Base-by-base conservation (phyloP, 371 early-diverging fungal species). In the Apophysomyces elegans region DNA sequence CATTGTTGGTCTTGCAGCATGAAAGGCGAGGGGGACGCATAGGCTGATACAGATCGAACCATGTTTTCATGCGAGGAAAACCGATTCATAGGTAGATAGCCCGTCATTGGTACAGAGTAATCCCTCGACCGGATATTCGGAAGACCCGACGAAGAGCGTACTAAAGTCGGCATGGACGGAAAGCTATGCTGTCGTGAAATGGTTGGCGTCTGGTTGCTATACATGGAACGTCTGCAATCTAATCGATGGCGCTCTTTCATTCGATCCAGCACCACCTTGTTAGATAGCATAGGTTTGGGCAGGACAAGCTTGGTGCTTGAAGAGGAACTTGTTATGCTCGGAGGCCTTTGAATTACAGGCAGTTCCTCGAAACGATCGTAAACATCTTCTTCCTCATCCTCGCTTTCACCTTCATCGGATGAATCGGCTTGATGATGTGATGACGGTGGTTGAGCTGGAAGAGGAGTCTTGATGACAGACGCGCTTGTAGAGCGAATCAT, bases 171-270 rank as follows among this genome's bases (percentile, higher is more conserved):
- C 54, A 50, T 50, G 54, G n/a, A 18, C 0, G 54, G 54, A 50
- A 21, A 50, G 11, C 54, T 50, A 50, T 50, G 54, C 54, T 50
- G 54, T 21, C 54, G 16, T 50, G 54, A 50, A 21, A 50, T n/a
- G 1, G 54, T 50, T 50, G n/a, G 54, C 21, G 16, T 16, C 54
- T 50, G 54, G 21, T 21, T 50, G 5, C 35, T 50, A 21, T 50
- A 50, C 4, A 50, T 5, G 5, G 54, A 50, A 11, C 54, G 54
- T 50, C 54, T 50, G 21, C 54, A 50, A 21, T 50, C 54, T 26
- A n/a, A 50, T 11, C 54, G 54, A 21, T 50, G 54, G 21, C 54
- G 54, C 21, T 50, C 54, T 50, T 50, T 50, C 54, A 50, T 50
- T 50, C 54, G 16, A 50, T 50, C 54, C 54, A 50, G 16, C 8